These are phyloP conservation scores for Lachancea cidri DNA, from an alignment of 805 yeast genomes.

Conservation along the genomic window DNA sequence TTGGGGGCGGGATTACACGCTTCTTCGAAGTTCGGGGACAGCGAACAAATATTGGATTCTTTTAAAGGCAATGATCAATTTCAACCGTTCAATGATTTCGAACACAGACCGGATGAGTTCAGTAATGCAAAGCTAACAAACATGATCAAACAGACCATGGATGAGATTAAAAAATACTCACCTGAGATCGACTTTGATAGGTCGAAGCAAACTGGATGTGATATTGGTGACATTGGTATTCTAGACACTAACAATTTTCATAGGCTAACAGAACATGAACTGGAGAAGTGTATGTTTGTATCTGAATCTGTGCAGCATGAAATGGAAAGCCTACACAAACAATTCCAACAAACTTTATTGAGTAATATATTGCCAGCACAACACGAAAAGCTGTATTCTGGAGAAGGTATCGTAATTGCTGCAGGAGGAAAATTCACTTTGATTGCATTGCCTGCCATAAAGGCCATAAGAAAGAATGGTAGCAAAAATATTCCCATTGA, in stretches of 20 bases:
- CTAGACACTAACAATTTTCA: constrained; percentile 19
- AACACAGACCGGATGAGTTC: not conserved
- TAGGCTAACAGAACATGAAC: constrained; percentile 16
- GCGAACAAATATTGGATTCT: not conserved
- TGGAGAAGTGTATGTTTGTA: constrained; percentile 24
- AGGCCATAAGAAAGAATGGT: constrained; percentile 47
- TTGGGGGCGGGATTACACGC: not conserved
- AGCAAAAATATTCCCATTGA: constrained; percentile 68
- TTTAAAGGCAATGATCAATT: not conserved
- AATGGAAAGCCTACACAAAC: constrained; percentile 18
- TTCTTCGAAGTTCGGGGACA: not conserved
- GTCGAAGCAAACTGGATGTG: constrained; percentile 15
- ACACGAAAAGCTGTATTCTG: constrained; percentile 34
- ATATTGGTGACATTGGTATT: constrained; percentile 19
- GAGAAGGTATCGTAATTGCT: constrained; percentile 47
- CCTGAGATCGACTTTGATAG: constrained; percentile 23
- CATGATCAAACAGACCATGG: constrained; percentile 16
- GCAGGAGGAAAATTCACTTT: constrained; percentile 81
- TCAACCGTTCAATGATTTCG: not conserved
- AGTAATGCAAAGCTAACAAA: not conserved
- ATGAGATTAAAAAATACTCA: constrained; percentile 18
- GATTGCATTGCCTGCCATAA: constrained; percentile 60
- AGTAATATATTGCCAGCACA: constrained; percentile 16
- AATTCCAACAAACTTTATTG: constrained; percentile 15
- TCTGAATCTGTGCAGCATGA: constrained; percentile 13